phyloP scores from a whole-genome alignment of 495 filamentous ascomycete species.

The Parmelia sp. region DNA sequence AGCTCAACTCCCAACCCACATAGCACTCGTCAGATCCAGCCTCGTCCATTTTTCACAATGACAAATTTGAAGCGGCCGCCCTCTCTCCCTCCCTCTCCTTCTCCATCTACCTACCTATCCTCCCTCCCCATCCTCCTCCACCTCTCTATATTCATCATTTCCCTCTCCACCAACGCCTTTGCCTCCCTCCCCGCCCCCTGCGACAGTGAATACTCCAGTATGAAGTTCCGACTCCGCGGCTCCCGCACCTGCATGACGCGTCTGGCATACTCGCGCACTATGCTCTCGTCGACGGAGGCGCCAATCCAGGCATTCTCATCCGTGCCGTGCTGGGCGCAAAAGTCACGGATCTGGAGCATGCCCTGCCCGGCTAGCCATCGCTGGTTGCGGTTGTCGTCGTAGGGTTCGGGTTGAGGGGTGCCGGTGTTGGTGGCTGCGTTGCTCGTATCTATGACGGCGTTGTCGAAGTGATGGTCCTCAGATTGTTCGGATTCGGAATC shows the following conservation, averaged over 20 bases:
- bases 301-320: conserved; percentile 20
- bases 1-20: too few relatives aligned
- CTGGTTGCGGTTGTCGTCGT: conserved; percentile 24
- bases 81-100: too few relatives aligned
- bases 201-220: conserved; percentile 23
- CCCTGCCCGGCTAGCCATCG: conserved; percentile 25
- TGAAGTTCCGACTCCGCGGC: conserved; percentile 21
- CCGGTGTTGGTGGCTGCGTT: not conserved
- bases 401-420: conserved; percentile 1
- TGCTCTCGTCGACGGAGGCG: not conserved
- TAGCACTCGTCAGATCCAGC: too few relatives aligned
- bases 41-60: too few relatives aligned
- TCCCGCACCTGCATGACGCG: conserved; percentile 25
- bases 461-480: not conserved
- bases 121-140: not conserved
- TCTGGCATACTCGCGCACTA: conserved; percentile 24
- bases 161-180: conserved; percentile 7
- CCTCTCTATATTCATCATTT: not conserved
- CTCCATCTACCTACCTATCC: not conserved
- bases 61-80: too few relatives aligned
- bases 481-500: not conserved
- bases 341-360: conserved; percentile 24
- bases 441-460: not conserved
- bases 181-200: conserved; percentile 24
- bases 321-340: conserved; percentile 24